Percentiles rank a stretch among this genome's conserved stretches.
These are phyloP conservation scores for Boletus rubropictus DNA, from an alignment of 768 basidiomycete genomes.

Conservation along the genomic window DNA sequence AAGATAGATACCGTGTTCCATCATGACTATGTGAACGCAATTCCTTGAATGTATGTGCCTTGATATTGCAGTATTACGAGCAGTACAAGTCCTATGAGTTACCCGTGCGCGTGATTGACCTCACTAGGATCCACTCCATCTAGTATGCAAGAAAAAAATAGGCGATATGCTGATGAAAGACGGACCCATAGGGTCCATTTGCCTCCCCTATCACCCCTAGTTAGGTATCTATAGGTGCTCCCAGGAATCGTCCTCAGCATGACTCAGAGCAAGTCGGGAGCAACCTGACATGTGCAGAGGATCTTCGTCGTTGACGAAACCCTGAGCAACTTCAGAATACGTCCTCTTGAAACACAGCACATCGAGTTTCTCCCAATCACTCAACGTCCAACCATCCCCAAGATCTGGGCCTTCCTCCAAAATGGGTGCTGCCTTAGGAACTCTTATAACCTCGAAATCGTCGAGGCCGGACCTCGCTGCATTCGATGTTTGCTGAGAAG, in stretches of 20 bases:
- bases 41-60: too few species aligned
- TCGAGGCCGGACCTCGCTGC: slow-evolving; percentile 12
- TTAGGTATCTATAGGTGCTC: slow-evolving; percentile 8
- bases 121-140: too few species aligned
- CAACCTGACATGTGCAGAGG: not conserved
- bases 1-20: too few species aligned
- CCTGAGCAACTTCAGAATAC: slow-evolving; percentile 24
- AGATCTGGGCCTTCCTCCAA: slow-evolving; percentile 6
- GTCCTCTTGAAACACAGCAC: slow-evolving; percentile 7
- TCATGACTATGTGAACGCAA: too few species aligned
- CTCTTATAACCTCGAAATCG: slow-evolving; percentile 22
- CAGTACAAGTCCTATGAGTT: too few species aligned
- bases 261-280: not conserved
- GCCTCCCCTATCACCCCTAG: too few species aligned
- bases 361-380: slow-evolving; percentile 23
- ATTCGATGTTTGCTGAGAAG: not conserved
- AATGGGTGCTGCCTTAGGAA: slow-evolving; percentile 17
- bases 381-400: slow-evolving; percentile 2
- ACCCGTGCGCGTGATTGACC: too few species aligned
- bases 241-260: slow-evolving; percentile 19
- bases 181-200: too few species aligned
- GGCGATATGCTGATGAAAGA: too few species aligned
- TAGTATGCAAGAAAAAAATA: too few species aligned
- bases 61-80: too few species aligned
- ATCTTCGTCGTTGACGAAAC: slow-evolving; percentile 1